These are phyloP conservation scores for Neltuma alba DNA, from an alignment of 306 rosid species.

Conservation along the genomic window DNA sequence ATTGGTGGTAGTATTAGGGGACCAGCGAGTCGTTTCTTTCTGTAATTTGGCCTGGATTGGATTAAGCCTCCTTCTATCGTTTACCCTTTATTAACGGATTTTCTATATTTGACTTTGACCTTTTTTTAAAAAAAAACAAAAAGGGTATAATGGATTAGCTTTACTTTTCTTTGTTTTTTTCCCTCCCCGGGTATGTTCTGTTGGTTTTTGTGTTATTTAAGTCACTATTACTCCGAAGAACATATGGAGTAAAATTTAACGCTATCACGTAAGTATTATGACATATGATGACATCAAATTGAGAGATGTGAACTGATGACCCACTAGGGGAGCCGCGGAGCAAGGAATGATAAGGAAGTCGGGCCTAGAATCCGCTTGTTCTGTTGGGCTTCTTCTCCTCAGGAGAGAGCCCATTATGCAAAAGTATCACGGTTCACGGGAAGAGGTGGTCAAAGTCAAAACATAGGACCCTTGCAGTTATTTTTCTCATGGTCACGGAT, in stretches of 20 bases:
- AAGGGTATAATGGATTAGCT: too few species aligned
- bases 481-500: too few species aligned
- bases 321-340: neutral
- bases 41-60: neutral
- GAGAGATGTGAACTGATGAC: neutral
- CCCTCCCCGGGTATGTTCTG: too few species aligned
- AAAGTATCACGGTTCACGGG: neutral
- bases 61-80: neutral
- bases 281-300: too few species aligned
- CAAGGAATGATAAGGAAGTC: neutral
- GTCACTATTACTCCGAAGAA: too few species aligned
- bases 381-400: neutral
- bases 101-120: too few species aligned
- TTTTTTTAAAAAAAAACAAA: too few species aligned
- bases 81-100: neutral
- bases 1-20: neutral
- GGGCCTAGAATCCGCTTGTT: neutral
- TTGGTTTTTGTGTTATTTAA: too few species aligned
- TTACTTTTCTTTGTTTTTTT: too few species aligned
- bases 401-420: neutral
- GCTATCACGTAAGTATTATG: too few species aligned
- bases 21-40: neutral
- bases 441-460: too few species aligned
- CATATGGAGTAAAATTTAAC: too few species aligned
- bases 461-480: neutral